A percentile compares a stretch with the other conserved stretches of the same genome.
Conservation (phyloP, 768 basidiomycete species). For the Dioszegia hungarica region DNA sequence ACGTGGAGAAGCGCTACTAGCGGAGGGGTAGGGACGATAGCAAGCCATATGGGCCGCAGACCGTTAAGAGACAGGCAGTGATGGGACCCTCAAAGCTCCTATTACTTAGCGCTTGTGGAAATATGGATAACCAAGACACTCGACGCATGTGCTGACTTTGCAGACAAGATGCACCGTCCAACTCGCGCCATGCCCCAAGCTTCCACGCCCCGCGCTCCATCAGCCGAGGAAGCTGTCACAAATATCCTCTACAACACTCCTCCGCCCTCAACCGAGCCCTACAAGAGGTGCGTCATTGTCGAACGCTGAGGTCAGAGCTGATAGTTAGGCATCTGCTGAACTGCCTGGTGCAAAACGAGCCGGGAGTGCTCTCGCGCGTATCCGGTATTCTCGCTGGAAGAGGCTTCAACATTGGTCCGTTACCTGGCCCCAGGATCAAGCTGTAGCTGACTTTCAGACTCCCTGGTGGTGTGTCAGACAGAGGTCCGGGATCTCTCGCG, state of each 20-base stretch:
- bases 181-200: slow-evolving; percentile 46
- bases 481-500: slow-evolving; percentile 94
- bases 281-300: slow-evolving; percentile 48
- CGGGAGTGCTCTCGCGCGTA: slow-evolving; percentile 96
- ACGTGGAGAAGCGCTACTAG: too few species aligned
- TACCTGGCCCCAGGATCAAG: not conserved
- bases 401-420: slow-evolving; percentile 71
- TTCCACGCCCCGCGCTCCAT: slow-evolving; percentile 75
- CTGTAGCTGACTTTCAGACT: slow-evolving; percentile 59
- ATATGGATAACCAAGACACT: not conserved
- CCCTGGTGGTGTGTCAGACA: slow-evolving; percentile 93
- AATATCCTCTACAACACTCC: slow-evolving; percentile 97
- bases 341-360: slow-evolving; percentile 98
- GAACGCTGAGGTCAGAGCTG: not conserved
- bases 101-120: too few species aligned
- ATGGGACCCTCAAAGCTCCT: too few species aligned
- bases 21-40: too few species aligned
- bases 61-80: too few species aligned
- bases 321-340: slow-evolving; percentile 79
- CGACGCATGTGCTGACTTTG: not conserved
- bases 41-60: too few species aligned
- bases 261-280: slow-evolving; percentile 82
- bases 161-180: slow-evolving; percentile 45
- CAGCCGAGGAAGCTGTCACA: slow-evolving; percentile 92
- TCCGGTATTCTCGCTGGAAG: slow-evolving; percentile 94